Evolutionary conservation across 495 filamentous ascomycete genomes (phyloP), one percentile per base, ranked within the genome.

Genomic region (Podospora pseudoanserina): DNA sequence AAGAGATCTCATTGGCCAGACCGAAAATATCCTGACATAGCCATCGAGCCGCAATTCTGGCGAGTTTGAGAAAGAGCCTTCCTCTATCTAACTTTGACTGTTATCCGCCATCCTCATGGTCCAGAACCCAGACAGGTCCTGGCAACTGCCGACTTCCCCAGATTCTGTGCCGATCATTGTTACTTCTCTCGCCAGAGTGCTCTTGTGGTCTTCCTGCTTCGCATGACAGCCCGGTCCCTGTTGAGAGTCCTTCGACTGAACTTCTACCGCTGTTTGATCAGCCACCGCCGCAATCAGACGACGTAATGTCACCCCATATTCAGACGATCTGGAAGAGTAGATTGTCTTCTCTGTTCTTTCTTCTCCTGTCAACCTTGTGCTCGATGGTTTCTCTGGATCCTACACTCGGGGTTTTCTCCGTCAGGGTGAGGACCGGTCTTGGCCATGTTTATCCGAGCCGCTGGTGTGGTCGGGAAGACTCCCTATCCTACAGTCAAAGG

Each of bases 221-320:
- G 69, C 70, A 69, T 68, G 58, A 68, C 53, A 20, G 54, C n/a
- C 73, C 39, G 15, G 67, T 71, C 67, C 71, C 64, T 70, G 71
- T 65, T 65, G 26, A 65, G 60, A 63, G 63, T 63, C 59, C 56
- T 39, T 39, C 61, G 64, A 66, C 53, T 39, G 44, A 32, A 39
- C 20, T 64, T 58, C 60, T 61, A 30, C 61, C 57, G 60, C 57
- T 69, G 74, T 76, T 76, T 76, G 72, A 74, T 74, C 70, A 71
- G 28, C 72, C 67, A 32, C 27, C 30, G 55, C 60, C 32, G 61
- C 67, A 65, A 61, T 54, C 67, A 70, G 54, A 27, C 60, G 28
- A 62, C 68, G 63, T 44, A 44, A 59, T 49, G 55, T 67, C 34
- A 54, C 64, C 18, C 61, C 11, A 58, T 65, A 20, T 54, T 58